Conservation (phyloP, 163 green algal species). For the Prototheca cutis region DNA sequence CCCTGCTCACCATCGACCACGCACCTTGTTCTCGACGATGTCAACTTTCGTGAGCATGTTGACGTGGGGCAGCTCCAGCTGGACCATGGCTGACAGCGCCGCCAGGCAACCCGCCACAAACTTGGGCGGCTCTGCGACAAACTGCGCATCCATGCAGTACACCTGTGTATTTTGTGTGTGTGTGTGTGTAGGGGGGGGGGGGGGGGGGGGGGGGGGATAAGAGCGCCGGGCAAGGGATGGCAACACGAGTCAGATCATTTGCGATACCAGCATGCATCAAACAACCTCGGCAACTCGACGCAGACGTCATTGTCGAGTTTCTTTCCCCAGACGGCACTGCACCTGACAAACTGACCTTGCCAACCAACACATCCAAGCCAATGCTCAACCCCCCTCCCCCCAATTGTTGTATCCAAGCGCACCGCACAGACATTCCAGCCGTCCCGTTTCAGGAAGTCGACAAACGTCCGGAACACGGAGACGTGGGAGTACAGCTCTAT, state of each 20-base stretch:
- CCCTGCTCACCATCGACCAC: too few relatives aligned
- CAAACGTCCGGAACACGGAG: constrained; percentile 72
- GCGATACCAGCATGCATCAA: too few relatives aligned
- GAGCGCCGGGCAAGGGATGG: not conserved
- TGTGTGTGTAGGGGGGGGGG: not conserved
- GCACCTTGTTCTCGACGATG: constrained; percentile 48
- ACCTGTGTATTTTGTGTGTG: constrained; percentile 33
- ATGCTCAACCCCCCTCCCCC: not conserved
- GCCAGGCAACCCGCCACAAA: constrained; percentile 80
- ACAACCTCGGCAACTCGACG: too few relatives aligned
- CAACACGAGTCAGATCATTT: not conserved
- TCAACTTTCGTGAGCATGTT: constrained; percentile 97
- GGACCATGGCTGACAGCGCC: constrained; percentile 85
- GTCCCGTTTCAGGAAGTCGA: constrained; percentile 56
- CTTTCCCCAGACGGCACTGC: too few relatives aligned
- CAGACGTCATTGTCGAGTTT: too few relatives aligned
- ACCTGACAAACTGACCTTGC: too few relatives aligned
- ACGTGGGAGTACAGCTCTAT: constrained; percentile 96
- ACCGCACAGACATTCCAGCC: constrained; percentile 32
- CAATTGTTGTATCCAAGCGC: not conserved
- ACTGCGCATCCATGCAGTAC: constrained; percentile 92
- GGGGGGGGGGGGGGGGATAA: not conserved
- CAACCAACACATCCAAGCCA: too few relatives aligned
- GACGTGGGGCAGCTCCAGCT: constrained; percentile 94
- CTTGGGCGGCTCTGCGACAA: constrained; percentile 77